Conservation (phyloP, 148 eudicot species). For the Rhododendron molle region DNA sequence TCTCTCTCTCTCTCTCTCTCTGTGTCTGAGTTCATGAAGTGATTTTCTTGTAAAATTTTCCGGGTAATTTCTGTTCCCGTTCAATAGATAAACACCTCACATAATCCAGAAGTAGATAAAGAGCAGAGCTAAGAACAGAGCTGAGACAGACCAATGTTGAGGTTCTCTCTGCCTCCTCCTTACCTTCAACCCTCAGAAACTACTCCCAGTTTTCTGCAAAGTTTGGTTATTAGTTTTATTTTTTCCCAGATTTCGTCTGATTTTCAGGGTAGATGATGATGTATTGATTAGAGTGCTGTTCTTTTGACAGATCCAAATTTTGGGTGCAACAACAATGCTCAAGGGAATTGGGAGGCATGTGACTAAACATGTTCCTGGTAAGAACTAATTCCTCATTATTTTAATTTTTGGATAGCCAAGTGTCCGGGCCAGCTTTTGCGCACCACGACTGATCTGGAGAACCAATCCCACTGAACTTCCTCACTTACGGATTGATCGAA, state of each 20-base stretch:
- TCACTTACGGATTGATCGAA: neutral
- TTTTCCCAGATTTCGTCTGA: neutral
- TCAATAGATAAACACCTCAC: neutral
- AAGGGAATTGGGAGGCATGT: constrained; percentile 10
- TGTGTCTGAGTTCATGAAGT: neutral
- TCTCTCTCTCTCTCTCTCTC: neutral
- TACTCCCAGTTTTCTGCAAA: neutral
- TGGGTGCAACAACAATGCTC: neutral
- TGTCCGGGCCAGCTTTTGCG: too few species aligned
- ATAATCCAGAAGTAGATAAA: neutral
- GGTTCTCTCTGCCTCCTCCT: neutral
- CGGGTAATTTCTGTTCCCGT: neutral
- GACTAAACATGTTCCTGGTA: constrained; percentile 15
- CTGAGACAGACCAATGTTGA: neutral
- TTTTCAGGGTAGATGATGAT: neutral
- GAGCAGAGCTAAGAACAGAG: neutral
- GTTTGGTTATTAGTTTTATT: neutral
- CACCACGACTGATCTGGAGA: neutral
- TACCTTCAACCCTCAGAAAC: neutral
- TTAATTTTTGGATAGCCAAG: too few species aligned
- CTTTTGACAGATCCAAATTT: neutral
- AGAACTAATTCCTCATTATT: neutral
- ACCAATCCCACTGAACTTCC: neutral
- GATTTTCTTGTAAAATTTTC: neutral
- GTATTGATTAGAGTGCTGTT: neutral